Percentiles rank a stretch among this genome's conserved stretches.
These are phyloP conservation scores for Blastomyces gilchristii DNA, from an alignment of 2,329 filamentous ascomycete genomes.

Conservation along the genomic window DNA sequence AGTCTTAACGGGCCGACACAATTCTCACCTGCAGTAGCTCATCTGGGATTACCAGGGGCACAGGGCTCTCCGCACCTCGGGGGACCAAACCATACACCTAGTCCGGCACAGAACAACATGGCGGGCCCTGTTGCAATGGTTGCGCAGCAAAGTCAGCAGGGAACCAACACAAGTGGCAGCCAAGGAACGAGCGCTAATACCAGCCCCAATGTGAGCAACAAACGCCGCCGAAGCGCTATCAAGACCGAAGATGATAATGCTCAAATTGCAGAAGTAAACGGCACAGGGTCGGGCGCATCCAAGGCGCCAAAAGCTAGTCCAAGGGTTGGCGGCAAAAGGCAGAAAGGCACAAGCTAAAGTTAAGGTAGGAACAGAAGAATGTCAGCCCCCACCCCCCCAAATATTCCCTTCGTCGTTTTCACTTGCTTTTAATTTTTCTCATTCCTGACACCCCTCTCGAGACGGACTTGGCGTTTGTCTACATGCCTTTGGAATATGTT, in stretches of 20 bases:
- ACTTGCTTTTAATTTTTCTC: not conserved
- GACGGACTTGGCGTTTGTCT: conserved; percentile 6
- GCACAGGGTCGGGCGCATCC: conserved; percentile 26
- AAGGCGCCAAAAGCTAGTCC: conserved; percentile 40
- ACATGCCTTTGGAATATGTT: not conserved
- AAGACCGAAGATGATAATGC: conserved; percentile 49
- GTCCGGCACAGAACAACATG: conserved; percentile 37
- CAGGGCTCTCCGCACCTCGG: conserved; percentile 45
- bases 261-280: conserved; percentile 40
- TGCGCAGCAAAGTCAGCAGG: conserved; percentile 47
- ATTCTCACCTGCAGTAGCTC: conserved; percentile 49
- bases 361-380: not conserved
- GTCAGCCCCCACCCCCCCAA: not conserved
- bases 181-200: conserved; percentile 49
- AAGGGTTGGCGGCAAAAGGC: conserved; percentile 37
- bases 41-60: conserved; percentile 40
- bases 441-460: not conserved
- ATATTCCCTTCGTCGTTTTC: conserved; percentile 3
- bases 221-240: conserved; percentile 50
- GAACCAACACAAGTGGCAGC: conserved; percentile 42
- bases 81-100: conserved; percentile 39
- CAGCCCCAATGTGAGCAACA: conserved; percentile 51
- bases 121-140: conserved; percentile 44
- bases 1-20: conserved; percentile 40
- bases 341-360: conserved; percentile 30